Evolutionary conservation across 2,329 filamentous ascomycete genomes (phyloP), one percentile per base, ranked within the genome.

Genomic region (Ascochyta viciae-villosae): DNA sequence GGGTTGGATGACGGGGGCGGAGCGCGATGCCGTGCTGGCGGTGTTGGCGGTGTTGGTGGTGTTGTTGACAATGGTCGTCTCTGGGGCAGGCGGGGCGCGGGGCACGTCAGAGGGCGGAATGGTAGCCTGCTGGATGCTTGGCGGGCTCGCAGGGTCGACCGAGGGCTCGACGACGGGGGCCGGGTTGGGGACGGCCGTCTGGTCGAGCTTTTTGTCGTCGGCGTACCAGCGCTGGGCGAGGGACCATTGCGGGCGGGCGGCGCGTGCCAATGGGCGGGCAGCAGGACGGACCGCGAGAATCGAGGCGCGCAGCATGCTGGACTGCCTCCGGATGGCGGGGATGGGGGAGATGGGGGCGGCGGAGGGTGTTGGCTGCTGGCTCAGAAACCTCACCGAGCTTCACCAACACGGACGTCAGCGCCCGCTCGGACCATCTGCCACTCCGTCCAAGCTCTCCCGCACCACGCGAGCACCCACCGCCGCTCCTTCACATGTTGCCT

Each of bases 291-390:
- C 81, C 71, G 79, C 74, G 63, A 80, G 75, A 75, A 84, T 76
- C 70, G 81, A 82, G 68, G 78, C 79, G 76, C 82, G 82, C 81
- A 84, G 80, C 82, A 85, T 84, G 67, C 71, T 79, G 77, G 73
- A 80, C 81, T 76, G 76, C 71, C 69, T 68, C 65, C 63, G 62
- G 64, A 65, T 66, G 62, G 65, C 61, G 61, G 50, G 49, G 60
- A 66, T 63, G 64, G 57, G 53, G 41, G 46, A 23, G 58, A 52
- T 53, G 57, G 58, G 57, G 50, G 47, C 48, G 59, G 58, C 54
- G 62, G 46, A 37, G 27, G 50, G 55, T 47, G 38, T 22, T 43
- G 50, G 29, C 22, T 51, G 40, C 47, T 38, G 13, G 22, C 45
- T 29, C n/a, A 47, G 39, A 53, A 62, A 58, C 55, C 59, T 56